Base-by-base conservation (phyloP, 129 eudicot genomes). In the Helichrysum umbraculigerum region DNA sequence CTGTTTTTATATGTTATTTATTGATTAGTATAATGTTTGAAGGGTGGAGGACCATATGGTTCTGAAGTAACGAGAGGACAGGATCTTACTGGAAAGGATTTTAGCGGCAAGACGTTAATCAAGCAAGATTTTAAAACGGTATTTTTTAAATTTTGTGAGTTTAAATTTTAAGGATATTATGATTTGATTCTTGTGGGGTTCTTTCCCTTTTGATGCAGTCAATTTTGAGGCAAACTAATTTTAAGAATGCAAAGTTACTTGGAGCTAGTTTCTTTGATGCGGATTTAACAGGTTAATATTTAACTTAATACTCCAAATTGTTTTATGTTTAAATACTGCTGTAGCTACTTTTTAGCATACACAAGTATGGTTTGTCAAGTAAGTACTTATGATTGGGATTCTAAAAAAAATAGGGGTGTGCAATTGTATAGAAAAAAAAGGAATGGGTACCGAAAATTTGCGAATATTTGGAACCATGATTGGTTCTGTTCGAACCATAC, bases 201-300 rank as follows among this genome's bases (percentile, higher is more conserved):
- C 3, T 71, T 16, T 20, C 63, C 47, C 28, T 71, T 76, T 37
- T 72, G 22, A 65, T 85, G 42, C 84, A 93, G 97, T 94, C 98
- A 42, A 91, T 94, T 78, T 81, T 94, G 86, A 83, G 98, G 70
- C 96, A 87, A 84, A 87, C 97, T 60, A 94, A 94, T 78, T 94
- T 94, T 57, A 87, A 87, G 83, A 96, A 85, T 64, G 98, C 98
- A 6, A 91, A 87, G 80, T 75, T 94, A 79, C 67, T 91, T 44
- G 98, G 98, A 67, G 98, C 98, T 74, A 94, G 98, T 89, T 94
- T 94, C 92, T 94, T 94, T 41, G 98, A 94, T 85, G 96, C 98
- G 20, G 98, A 94, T 91, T 83, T 94, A 81, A 94, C 98, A 82
- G 98, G 98, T 93, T 51, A 25, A 25, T 25, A 25, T 5, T 44